A percentile compares a stretch with the other conserved stretches of the same genome.
Conservation (phyloP, 2,329 filamentous ascomycete genomes). For the Leptographium flavum region DNA sequence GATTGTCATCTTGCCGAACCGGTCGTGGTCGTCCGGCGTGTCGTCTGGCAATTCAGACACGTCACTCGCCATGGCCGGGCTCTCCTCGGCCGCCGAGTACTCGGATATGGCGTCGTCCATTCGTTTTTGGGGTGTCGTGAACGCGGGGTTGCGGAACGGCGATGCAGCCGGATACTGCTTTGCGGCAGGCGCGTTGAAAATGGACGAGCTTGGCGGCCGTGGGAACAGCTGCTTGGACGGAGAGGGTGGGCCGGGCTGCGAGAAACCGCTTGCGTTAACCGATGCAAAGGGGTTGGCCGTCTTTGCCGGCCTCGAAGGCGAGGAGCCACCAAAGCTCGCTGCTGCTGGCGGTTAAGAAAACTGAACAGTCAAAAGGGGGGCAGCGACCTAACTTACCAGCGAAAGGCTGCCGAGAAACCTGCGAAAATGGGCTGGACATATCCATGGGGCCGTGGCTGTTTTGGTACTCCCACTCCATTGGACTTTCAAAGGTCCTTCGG, state of each 20-base stretch:
- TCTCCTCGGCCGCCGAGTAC: slow-evolving; percentile 43
- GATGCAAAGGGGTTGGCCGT: slow-evolving; percentile 15
- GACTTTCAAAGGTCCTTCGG: slow-evolving; percentile 41
- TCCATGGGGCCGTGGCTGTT: slow-evolving; percentile 40
- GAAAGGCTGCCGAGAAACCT: slow-evolving; percentile 28
- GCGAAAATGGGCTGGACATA: slow-evolving; percentile 46
- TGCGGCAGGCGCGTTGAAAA: slow-evolving; percentile 30
- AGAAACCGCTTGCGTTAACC: background rate
- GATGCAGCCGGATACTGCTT: slow-evolving; percentile 31
- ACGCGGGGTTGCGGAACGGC: slow-evolving; percentile 48
- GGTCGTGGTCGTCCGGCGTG: slow-evolving; percentile 38
- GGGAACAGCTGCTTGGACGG: slow-evolving; percentile 19
- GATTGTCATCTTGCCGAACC: slow-evolving; percentile 22
- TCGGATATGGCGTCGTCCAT: slow-evolving; percentile 41
- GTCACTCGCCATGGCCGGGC: slow-evolving; percentile 41
- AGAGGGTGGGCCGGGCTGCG: slow-evolving; percentile 7
- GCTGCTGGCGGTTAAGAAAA: background rate
- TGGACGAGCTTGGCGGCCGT: slow-evolving; percentile 25
- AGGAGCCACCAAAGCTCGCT: slow-evolving; percentile 13
- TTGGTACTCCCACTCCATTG: slow-evolving; percentile 56
- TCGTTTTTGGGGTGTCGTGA: slow-evolving; percentile 47
- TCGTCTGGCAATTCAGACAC: slow-evolving; percentile 36
- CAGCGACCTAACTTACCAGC: slow-evolving; percentile 22
- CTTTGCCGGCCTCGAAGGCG: slow-evolving; percentile 12
- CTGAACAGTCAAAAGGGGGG: background rate